phyloP scores from a whole-genome alignment of 352 stramenopile species.

The Sclerospora graminicola region DNA sequence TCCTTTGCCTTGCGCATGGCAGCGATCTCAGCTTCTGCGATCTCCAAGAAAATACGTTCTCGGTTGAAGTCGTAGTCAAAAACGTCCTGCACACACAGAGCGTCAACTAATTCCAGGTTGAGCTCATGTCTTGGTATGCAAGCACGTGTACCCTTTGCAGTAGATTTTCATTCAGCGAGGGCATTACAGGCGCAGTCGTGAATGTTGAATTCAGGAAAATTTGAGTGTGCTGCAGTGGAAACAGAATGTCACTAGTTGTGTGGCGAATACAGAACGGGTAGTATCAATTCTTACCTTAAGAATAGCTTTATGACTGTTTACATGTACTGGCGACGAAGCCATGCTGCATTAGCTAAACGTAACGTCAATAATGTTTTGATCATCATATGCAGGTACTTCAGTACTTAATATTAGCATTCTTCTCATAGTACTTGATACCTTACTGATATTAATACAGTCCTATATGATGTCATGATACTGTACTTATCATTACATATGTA shows the following conservation, averaged over 20 bases:
- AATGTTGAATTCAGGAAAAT: slow-evolving; percentile 48
- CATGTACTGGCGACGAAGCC: slow-evolving; percentile 25
- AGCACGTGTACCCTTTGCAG: slow-evolving; percentile 31
- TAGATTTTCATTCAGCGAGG: slow-evolving; percentile 47
- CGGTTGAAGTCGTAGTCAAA: slow-evolving; percentile 70
- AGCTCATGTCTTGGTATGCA: background rate
- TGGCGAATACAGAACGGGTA: background rate
- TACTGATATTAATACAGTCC: no score
- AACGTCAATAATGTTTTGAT: background rate
- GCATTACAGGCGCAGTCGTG: slow-evolving; percentile 26
- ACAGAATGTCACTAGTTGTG: background rate
- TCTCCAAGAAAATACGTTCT: slow-evolving; percentile 59
- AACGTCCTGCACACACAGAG: slow-evolving; percentile 26
- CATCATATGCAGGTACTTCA: slow-evolving; percentile 11
- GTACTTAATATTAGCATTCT: slow-evolving; percentile 17
- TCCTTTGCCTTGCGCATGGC: slow-evolving; percentile 33
- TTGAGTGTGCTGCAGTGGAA: slow-evolving; percentile 27
- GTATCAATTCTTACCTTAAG: slow-evolving; percentile 14
- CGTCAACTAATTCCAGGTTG: background rate
- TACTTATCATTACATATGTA: no score
- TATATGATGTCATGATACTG: no score
- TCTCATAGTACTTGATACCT: no score
- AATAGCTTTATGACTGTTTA: slow-evolving; percentile 19
- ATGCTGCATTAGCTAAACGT: slow-evolving; percentile 8
- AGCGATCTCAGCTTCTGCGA: slow-evolving; percentile 44